Evolutionary conservation across 202 grass and related monocot genomes (phyloP).

Genomic region (Panicum hallii): DNA sequence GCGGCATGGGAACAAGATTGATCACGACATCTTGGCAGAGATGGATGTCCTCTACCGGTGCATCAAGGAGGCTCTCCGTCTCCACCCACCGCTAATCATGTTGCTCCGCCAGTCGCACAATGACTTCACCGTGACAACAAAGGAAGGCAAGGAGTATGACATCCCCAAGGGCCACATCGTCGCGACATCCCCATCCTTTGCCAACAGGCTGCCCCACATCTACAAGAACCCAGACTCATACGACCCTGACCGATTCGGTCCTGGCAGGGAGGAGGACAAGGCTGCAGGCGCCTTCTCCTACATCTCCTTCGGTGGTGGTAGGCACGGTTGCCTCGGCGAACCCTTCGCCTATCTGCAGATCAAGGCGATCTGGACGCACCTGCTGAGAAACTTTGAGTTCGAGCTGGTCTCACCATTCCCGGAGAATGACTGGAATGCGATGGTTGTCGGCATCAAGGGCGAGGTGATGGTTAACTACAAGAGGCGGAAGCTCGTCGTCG

Average conservation of each 20-base stretch:
- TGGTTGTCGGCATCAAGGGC: constrained; percentile 94
- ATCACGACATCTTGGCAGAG: constrained; percentile 93
- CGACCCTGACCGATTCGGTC: constrained; percentile 72
- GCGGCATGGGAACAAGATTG: constrained; percentile 73
- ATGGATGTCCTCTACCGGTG: constrained; percentile 96
- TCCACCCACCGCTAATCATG: constrained; percentile 96
- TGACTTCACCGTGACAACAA: constrained; percentile 84
- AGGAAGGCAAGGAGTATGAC: constrained; percentile 82
- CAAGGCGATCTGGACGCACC: constrained; percentile 93
- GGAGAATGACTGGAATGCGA: constrained; percentile 86
- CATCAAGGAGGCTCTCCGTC: constrained; percentile 95
- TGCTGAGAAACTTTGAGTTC: constrained; percentile 96
- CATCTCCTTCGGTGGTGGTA: constrained; percentile 87
- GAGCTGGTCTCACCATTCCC: constrained; percentile 96
- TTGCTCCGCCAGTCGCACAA: constrained; percentile 84
- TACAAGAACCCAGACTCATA: constrained; percentile 89
- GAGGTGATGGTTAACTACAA: constrained; percentile 92
- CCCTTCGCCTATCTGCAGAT: constrained; percentile 96
- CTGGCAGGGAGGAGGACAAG: constrained; percentile 95
- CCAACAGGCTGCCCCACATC: constrained; percentile 88
- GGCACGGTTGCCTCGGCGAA: constrained; percentile 93
- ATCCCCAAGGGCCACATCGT: constrained; percentile 99
- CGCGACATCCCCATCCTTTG: constrained; percentile 84
- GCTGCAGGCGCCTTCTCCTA: constrained; percentile 89
- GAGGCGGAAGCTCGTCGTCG: constrained; percentile 71